phyloP scores from a whole-genome alignment of 2,329 filamentous ascomycete species.

The Pochonia chlamydosporia region DNA sequence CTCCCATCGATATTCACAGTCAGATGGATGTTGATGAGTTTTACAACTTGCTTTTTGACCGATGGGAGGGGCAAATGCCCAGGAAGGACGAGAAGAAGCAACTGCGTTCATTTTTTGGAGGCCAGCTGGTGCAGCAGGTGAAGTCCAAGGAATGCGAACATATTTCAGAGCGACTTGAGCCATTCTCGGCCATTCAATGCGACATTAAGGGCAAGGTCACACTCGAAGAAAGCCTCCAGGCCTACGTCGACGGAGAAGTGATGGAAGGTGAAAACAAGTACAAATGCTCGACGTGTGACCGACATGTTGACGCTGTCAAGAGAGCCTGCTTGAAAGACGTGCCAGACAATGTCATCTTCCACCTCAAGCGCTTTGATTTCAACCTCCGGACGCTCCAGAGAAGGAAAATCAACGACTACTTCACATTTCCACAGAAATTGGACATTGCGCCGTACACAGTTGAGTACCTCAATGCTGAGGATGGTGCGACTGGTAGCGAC shows the following conservation, averaged over 20 bases:
- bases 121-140: constrained; percentile 88
- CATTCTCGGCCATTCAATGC: constrained; percentile 91
- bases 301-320: constrained; percentile 89
- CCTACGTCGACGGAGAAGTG: constrained; percentile 93
- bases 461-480: constrained; percentile 65
- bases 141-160: constrained; percentile 93
- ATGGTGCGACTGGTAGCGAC: constrained; percentile 53
- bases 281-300: constrained; percentile 85
- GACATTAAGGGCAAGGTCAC: constrained; percentile 89
- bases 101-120: constrained; percentile 83
- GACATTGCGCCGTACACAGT: constrained; percentile 88
- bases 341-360: constrained; percentile 91
- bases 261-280: constrained; percentile 99
- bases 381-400: constrained; percentile 71
- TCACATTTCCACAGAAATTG: constrained; percentile 77
- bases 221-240: constrained; percentile 80
- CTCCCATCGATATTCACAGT: constrained; percentile 74
- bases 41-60: constrained; percentile 87
- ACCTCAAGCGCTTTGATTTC: constrained; percentile 84
- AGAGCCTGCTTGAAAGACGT: constrained; percentile 87
- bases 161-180: constrained; percentile 83
- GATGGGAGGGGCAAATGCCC: constrained; percentile 78
- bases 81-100: constrained; percentile 60
- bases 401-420: constrained; percentile 93
- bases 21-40: constrained; percentile 99